Evolutionary conservation across 441 rosid species (phyloP).

Genomic region (Erodium trifolium): DNA sequence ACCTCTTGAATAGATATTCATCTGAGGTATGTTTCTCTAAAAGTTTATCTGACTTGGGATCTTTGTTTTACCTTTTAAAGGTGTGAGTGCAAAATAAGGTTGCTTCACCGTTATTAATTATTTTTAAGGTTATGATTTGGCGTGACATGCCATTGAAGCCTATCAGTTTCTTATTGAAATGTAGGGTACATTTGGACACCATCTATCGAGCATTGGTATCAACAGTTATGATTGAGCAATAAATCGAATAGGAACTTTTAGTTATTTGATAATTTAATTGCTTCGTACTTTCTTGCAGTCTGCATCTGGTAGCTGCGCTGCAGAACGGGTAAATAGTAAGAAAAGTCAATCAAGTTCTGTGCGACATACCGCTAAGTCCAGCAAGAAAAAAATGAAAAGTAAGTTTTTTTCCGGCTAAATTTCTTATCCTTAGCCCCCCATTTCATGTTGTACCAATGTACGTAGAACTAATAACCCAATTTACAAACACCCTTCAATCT

Average conservation of each 20-base stretch:
- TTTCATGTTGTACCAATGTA: not conserved
- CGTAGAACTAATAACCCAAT: too few species aligned
- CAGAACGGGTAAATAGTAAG: slow-evolving; percentile 10
- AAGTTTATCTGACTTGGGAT: not conserved
- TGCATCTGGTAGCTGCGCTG: slow-evolving; percentile 16
- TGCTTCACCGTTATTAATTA: not conserved
- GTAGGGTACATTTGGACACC: not conserved
- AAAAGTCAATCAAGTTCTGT: slow-evolving; percentile 26
- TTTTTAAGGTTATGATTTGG: slow-evolving; percentile 1
- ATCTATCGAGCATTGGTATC: not conserved
- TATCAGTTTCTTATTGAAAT: too few species aligned
- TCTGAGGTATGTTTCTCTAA: slow-evolving; percentile 28
- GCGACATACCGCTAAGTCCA: slow-evolving; percentile 26
- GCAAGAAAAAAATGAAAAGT: slow-evolving; percentile 36
- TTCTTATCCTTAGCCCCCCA: not conserved
- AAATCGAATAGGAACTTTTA: not conserved
- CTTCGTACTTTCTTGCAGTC: slow-evolving; percentile 25
- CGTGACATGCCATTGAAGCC: too few species aligned
- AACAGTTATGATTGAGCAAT: not conserved
- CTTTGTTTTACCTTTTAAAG: too few species aligned
- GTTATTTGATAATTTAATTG: slow-evolving; percentile 9
- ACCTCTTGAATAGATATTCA: slow-evolving; percentile 31
- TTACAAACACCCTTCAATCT: too few species aligned
- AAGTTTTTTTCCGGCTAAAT: slow-evolving; percentile 18
- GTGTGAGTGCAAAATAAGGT: not conserved